phyloP scores from a whole-genome alignment of 768 basidiomycete species.

The Psilocybe cubensis region DNA sequence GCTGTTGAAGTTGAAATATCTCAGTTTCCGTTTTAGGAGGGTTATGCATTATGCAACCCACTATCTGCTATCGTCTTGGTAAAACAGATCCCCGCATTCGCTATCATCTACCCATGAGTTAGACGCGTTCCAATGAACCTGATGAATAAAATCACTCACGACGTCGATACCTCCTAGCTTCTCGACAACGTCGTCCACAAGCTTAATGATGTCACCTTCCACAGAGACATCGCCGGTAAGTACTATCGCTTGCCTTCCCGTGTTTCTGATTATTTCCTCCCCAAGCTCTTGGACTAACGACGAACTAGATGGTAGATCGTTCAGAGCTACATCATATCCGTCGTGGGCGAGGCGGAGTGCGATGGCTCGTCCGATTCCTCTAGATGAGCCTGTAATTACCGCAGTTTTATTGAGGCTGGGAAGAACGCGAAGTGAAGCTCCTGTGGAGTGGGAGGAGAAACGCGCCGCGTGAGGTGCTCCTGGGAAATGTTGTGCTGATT shows the following conservation, averaged over 20 bases:
- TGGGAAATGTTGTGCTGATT: too few relatives aligned
- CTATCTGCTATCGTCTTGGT: slow-evolving; percentile 25
- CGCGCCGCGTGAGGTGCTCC: background rate
- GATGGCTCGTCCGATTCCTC: slow-evolving; percentile 53
- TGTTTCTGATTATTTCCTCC: slow-evolving; percentile 25
- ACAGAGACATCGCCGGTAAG: slow-evolving; percentile 40
- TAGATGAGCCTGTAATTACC: slow-evolving; percentile 39
- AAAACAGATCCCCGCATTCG: slow-evolving; percentile 43
- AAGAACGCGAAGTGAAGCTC: too few relatives aligned
- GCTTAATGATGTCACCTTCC: slow-evolving; percentile 43
- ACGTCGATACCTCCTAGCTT: slow-evolving; percentile 50
- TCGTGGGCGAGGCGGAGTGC: slow-evolving; percentile 49
- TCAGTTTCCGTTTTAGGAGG: background rate
- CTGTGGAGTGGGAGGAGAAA: background rate
- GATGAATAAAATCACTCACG: slow-evolving; percentile 32
- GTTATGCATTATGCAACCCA: slow-evolving; percentile 5
- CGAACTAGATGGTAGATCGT: slow-evolving; percentile 37
- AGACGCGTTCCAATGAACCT: background rate
- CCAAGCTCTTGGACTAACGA: slow-evolving; percentile 30
- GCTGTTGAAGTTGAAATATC: slow-evolving; percentile 23
- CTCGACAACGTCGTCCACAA: slow-evolving; percentile 34
- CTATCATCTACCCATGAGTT: slow-evolving; percentile 38
- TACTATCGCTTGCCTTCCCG: slow-evolving; percentile 24
- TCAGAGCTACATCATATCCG: slow-evolving; percentile 49
- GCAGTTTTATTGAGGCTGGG: slow-evolving; percentile 11